A percentile compares a stretch with the other conserved stretches of the same genome.
Conservation (phyloP, 2,329 filamentous ascomycete species). For the Clonostachys byssicola region DNA sequence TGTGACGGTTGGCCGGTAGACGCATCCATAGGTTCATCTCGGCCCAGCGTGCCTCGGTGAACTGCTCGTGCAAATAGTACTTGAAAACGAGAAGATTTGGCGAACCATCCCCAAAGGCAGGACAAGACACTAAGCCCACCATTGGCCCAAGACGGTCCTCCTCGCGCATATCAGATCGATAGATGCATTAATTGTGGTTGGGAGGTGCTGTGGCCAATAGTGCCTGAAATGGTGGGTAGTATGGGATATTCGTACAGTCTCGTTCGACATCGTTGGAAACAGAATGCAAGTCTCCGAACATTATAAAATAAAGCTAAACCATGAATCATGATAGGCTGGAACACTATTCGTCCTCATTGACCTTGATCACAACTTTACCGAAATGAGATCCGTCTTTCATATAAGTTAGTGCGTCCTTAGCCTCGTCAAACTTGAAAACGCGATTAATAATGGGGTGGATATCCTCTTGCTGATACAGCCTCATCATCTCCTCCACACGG, state of each 20-base stretch:
- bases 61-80: conserved; percentile 20
- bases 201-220: conserved; percentile 4
- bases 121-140: conserved; percentile 16
- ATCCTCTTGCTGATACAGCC: conserved; percentile 25
- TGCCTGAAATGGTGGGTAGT: conserved; percentile 13
- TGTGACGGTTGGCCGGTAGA: conserved; percentile 26
- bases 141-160: conserved; percentile 17
- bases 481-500: conserved; percentile 39
- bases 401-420: conserved; percentile 38
- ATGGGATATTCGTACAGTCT: conserved; percentile 16
- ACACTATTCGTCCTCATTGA: conserved; percentile 2
- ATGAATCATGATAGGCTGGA: too few species aligned
- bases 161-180: conserved; percentile 17
- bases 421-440: conserved; percentile 32
- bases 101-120: background rate
- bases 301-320: too few species aligned
- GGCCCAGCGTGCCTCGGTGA: conserved; percentile 16
- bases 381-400: conserved; percentile 44
- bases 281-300: conserved; percentile 9
- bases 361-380: conserved; percentile 41
- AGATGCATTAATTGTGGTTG: conserved; percentile 8
- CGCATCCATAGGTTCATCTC: conserved; percentile 27
- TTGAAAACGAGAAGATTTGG: conserved; percentile 20
- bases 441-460: conserved; percentile 34
- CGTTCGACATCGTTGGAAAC: conserved; percentile 13